phyloP scores from a whole-genome alignment of 495 filamentous ascomycete genomes.

The Aspergillus cristatus region DNA sequence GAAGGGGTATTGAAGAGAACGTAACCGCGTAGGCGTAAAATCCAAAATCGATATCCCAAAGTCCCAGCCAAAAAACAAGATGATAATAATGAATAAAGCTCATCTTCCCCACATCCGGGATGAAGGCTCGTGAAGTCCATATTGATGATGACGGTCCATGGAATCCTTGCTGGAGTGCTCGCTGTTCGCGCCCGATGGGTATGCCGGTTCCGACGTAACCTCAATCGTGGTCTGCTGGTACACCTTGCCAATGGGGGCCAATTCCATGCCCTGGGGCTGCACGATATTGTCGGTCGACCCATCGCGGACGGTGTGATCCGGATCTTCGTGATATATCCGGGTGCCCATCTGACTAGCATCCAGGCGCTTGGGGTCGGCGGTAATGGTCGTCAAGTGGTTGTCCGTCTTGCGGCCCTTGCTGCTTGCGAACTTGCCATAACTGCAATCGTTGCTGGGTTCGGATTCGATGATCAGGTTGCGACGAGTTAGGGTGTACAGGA shows the following conservation, averaged over 20 bases:
- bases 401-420: slow-evolving; percentile 24
- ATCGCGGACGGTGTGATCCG: slow-evolving; percentile 13
- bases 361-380: slow-evolving; percentile 22
- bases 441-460: slow-evolving; percentile 29
- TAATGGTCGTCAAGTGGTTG: slow-evolving; percentile 24
- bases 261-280: slow-evolving; percentile 19
- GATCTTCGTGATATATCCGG: slow-evolving; percentile 11
- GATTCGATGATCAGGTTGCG: slow-evolving; percentile 35
- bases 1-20: not conserved
- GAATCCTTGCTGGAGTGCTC: slow-evolving; percentile 28
- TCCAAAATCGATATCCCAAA: slow-evolving; percentile 6
- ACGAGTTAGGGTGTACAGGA: slow-evolving; percentile 65
- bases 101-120: slow-evolving; percentile 22
- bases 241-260: slow-evolving; percentile 32
- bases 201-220: slow-evolving; percentile 34
- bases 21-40: slow-evolving; percentile 14
- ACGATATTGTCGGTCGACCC: slow-evolving; percentile 35
- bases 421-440: slow-evolving; percentile 28
- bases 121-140: slow-evolving; percentile 3
- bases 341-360: slow-evolving; percentile 18
- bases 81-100: not conserved
- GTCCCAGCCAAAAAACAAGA: no score
- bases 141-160: slow-evolving; percentile 10
- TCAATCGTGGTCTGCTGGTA: slow-evolving; percentile 40
- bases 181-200: slow-evolving; percentile 15